A percentile compares a stretch with the other conserved stretches of the same genome.
phyloP scores from a whole-genome alignment of 108 stramenopile species.

The Discostella stelligeroides region DNA sequence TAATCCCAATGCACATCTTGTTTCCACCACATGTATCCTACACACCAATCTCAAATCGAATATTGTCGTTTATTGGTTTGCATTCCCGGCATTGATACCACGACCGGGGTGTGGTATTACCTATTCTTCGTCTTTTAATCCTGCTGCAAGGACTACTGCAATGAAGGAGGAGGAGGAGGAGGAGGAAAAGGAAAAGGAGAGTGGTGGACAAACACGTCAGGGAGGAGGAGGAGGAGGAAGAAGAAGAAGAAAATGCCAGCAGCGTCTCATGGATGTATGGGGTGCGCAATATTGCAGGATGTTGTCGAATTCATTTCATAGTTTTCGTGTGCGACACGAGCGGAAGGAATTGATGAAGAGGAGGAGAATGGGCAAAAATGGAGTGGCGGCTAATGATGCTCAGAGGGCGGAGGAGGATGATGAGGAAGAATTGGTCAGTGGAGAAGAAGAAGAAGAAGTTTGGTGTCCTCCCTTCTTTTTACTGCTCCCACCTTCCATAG shows the following conservation, averaged over 20 bases:
- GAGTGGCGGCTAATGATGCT: too few relatives aligned
- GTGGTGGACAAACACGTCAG: too few relatives aligned
- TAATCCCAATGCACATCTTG: constrained; percentile 36
- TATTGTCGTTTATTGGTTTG: constrained; percentile 87
- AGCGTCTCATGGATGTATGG: constrained; percentile 30
- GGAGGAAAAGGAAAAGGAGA: too few relatives aligned
- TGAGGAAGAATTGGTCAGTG: background rate
- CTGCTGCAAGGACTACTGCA: background rate
- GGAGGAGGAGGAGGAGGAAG: background rate
- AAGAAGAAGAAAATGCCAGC: background rate
- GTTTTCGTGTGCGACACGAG: constrained; percentile 28
- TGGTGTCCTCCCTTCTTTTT: constrained; percentile 57
- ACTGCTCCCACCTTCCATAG: constrained; percentile 17
- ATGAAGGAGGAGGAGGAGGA: too few relatives aligned
- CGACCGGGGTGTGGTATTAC: constrained; percentile 30
- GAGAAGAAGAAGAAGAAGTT: constrained; percentile 2
- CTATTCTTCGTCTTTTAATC: constrained; percentile 19
- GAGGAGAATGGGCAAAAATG: background rate
- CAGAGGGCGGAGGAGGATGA: constrained; percentile 14
- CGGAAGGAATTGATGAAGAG: background rate
- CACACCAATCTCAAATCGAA: constrained; percentile 84
- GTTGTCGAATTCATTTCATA: constrained; percentile 30
- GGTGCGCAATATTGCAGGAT: constrained; percentile 22
- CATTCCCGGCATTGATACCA: constrained; percentile 69
- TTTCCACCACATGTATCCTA: constrained; percentile 52